A percentile compares a stretch with the other conserved stretches of the same genome.
These are phyloP conservation scores for Cyclostephanos tholiformis DNA, from an alignment of 108 stramenopile genomes.

Conservation along the genomic window DNA sequence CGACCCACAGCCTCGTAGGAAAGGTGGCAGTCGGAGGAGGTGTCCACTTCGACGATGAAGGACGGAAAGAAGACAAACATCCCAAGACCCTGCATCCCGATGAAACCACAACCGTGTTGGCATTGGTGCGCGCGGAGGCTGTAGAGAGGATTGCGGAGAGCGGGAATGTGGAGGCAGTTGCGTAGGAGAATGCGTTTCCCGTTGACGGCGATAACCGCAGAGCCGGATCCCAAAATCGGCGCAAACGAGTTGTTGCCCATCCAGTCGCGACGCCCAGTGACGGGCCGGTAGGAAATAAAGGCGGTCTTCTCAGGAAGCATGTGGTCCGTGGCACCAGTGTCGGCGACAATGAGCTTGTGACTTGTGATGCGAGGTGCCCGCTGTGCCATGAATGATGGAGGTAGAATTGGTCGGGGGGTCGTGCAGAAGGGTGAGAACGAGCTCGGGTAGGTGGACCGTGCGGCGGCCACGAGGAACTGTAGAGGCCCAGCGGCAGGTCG, in stretches of 20 bases:
- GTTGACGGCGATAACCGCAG: slow-evolving; percentile 10
- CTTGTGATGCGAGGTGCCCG: too few species aligned
- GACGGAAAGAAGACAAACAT: slow-evolving; percentile 22
- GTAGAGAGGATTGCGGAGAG: slow-evolving; percentile 8
- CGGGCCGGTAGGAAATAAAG: slow-evolving; percentile 20
- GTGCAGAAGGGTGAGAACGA: too few species aligned
- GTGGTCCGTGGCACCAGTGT: slow-evolving; percentile 23
- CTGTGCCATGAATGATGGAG: too few species aligned
- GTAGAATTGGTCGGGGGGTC: too few species aligned
- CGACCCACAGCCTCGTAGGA: slow-evolving; percentile 17
- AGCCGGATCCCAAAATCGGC: slow-evolving; percentile 1
- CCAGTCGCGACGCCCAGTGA: neutral
- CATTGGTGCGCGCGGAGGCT: slow-evolving; percentile 8
- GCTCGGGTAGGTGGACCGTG: too few species aligned
- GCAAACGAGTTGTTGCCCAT: slow-evolving; percentile 7
- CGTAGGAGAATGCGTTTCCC: slow-evolving; percentile 7
- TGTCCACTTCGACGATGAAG: slow-evolving; percentile 15
- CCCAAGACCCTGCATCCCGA: neutral
- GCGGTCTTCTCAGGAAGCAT: slow-evolving; percentile 23
- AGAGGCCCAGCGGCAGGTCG: too few species aligned
- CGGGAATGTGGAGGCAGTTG: slow-evolving; percentile 28
- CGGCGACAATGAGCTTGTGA: neutral
- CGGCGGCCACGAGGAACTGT: too few species aligned
- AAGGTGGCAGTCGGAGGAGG: slow-evolving; percentile 10
- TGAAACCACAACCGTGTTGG: neutral